Percentiles rank a stretch among this genome's conserved stretches.
Evolutionary conservation across 352 stramenopile species (phyloP).

Genomic region (Globisporangium canariense): DNA sequence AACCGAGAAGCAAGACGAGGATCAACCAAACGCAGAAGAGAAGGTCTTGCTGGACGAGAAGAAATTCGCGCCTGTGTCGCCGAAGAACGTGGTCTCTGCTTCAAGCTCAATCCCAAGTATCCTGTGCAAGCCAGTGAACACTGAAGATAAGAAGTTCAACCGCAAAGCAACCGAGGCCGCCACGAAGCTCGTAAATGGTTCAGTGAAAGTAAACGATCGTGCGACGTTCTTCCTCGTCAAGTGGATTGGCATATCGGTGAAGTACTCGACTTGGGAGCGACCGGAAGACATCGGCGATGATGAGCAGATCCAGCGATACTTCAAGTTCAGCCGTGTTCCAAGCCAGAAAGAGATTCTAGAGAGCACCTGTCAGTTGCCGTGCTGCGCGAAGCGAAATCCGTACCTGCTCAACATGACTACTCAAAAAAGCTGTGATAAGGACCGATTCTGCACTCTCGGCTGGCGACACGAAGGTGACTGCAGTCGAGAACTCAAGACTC

Average conservation of each 20-base stretch:
- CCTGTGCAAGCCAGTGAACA: conserved; percentile 32
- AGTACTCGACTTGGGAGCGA: conserved; percentile 86
- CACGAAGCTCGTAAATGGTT: conserved; percentile 15
- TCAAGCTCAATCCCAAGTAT: conserved; percentile 43
- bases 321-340: conserved; percentile 83
- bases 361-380: conserved; percentile 82
- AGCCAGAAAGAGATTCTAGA: conserved; percentile 80
- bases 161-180: conserved; percentile 27
- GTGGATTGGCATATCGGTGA: conserved; percentile 82
- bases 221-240: conserved; percentile 88
- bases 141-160: conserved; percentile 77
- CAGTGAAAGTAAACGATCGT: conserved; percentile 24
- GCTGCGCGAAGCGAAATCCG: conserved; percentile 77
- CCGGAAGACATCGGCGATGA: conserved; percentile 88
- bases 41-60: conserved; percentile 5
- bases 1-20: neutral
- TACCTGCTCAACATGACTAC: conserved; percentile 42
- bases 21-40: conserved; percentile 11
- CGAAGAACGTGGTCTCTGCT: conserved; percentile 1
- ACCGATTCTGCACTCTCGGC: conserved; percentile 81
- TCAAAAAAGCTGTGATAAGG: conserved; percentile 68
- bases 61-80: neutral
- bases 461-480: conserved; percentile 71
- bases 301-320: conserved; percentile 87
- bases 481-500: conserved; percentile 67